Base-by-base conservation (phyloP, 148 eudicot genomes). In the Mesembryanthemum crystallinum region DNA sequence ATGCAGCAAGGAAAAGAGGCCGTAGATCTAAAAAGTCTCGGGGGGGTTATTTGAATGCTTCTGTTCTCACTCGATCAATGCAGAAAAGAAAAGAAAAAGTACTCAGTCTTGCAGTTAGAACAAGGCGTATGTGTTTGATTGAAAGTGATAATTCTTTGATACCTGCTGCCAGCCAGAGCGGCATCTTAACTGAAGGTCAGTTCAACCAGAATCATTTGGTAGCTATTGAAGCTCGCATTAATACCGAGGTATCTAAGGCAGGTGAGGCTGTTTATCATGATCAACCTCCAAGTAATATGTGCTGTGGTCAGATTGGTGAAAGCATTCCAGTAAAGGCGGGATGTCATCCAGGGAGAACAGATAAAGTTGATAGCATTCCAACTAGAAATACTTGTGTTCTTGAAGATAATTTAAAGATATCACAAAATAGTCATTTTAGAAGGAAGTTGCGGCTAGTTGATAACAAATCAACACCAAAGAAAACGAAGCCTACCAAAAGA, bases 51-150 rank as follows among this genome's bases (percentile, higher is more conserved):
- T 11, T 65, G 54, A 63, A 75, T 57, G 78, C 51, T 59, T 60
- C 80, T 79, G 71, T 71, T 30, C 76, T 82, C 24, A 70, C 68
- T 24, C 59, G 78, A 35, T 79, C 83, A 23, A 80, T 65, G 80
- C 79, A 55, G 63, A 77, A 62, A 30, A 67, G 71, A 59, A 73
- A 69, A 57, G 77, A 59, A 5, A 82, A 74, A 65, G 79, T 55
- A 32, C 23, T 27, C 47, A 33, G 74, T 52, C 83, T 79, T 47
- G 51, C 65, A n/a, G 83, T 76, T 63, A 76, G 63, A 72, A 75
- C 76, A 33, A 72, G 80, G 69, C 80, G 69, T 25, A 81, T 81
- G 79, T 73, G 80, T 81, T 20, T 72, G 81, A 78, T 72, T 49
- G 79, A 84, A 6, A 27, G 69, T 33, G 72, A 80, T 71, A 55